Evolutionary conservation across 306 rosid species (phyloP).

Genomic region (Boehmeria nivea): DNA sequence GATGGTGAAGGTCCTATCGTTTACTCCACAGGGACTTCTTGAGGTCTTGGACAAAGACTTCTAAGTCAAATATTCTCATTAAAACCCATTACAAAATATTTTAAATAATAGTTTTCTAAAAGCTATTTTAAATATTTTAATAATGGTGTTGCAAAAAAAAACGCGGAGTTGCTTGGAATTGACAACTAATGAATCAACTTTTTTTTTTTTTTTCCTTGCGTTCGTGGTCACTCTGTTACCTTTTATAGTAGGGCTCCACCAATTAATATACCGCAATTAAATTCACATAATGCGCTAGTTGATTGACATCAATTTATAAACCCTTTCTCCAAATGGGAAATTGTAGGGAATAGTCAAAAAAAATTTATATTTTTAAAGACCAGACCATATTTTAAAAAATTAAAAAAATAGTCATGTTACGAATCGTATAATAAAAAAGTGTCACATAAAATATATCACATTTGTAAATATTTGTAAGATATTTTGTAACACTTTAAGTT

Average conservation of each 20-base stretch:
- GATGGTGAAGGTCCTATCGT: conserved; percentile 1
- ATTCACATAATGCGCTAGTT: not conserved
- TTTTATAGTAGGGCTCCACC: not conserved
- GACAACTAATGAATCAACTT: not conserved
- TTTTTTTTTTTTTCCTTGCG: too few relatives aligned
- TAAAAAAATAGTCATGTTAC: too few relatives aligned
- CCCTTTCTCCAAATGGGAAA: not conserved
- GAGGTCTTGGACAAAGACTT: conserved; percentile 41
- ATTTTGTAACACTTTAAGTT: too few relatives aligned
- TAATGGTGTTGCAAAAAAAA: not conserved
- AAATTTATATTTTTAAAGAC: too few relatives aligned
- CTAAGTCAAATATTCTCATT: conserved; percentile 35
- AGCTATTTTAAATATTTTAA: too few relatives aligned
- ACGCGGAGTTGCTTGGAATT: conserved; percentile 47
- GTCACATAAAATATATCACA: too few relatives aligned
- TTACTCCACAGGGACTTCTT: conserved; percentile 25
- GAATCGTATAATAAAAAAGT: too few relatives aligned
- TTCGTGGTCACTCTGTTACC: too few relatives aligned
- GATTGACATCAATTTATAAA: not conserved
- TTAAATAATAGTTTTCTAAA: not conserved
- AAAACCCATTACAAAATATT: not conserved
- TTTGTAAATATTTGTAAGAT: too few relatives aligned
- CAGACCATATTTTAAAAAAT: too few relatives aligned
- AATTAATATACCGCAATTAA: not conserved
- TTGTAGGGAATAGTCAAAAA: too few relatives aligned